Evolutionary conservation across 2,329 filamentous ascomycete species (phyloP), one percentile per base, ranked within the genome.

Genomic region (Diaporthe vaccinii): DNA sequence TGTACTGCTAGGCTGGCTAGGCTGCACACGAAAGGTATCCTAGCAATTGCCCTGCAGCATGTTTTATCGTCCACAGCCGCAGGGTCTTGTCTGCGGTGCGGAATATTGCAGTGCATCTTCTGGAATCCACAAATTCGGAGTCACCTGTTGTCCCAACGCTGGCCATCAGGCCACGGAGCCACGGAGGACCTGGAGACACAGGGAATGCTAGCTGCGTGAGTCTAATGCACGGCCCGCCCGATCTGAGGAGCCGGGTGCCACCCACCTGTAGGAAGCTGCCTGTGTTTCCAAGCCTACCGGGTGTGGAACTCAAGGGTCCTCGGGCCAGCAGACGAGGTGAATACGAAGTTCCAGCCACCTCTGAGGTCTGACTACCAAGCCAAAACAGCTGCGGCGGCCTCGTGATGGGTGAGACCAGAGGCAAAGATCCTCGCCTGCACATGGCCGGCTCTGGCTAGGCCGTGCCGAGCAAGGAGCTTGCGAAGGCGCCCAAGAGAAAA

Each of bases 221-320:
- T 17, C 75, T 76, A 76, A 76, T 76, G 75, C 75, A 74, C 67
- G 58, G 67, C 58, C 58, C 71, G 55, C 61, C 71, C 58, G 71
- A 73, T 55, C 58, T 65, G 49, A 55, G 58, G 58, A 62, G 46
- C 58, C 46, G 71, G 8, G 39, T 55, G 49, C 49, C 65, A 69
- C 65, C 49, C n/a, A 51, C 62, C 25, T 12, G 34, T n/a, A 28
- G 17, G 31, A 68, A 39, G 62, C 62, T 68, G 44, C 22, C 44
- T 49, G 61, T 31, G 17, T 51, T 25, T 22, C 31, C 62, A 67
- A 46, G 22, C 34, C 17, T 61, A 36, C 58, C 62, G 34, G 31
- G 53, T 67, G 25, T 22, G 34, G 46, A 46, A 59, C 49, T 41
- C 25, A 49, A 75, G 53, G 74, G 74, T 73, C 57, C 41, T 75